phyloP scores from a whole-genome alignment of 2,329 filamentous ascomycete species.

The Colletotrichum phormii region DNA sequence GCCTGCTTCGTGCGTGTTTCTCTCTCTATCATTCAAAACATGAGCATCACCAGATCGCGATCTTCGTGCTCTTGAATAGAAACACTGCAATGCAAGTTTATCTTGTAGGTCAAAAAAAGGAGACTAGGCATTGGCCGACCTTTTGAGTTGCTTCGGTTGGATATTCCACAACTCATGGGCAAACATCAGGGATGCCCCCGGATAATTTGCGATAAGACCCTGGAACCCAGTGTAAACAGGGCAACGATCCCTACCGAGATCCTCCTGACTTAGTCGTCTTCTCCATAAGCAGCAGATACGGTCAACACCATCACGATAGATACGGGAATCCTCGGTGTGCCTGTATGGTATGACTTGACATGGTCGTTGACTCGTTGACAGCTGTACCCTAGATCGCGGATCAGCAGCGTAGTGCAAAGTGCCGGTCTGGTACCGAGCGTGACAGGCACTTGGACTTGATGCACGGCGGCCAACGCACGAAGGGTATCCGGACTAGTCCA shows the following conservation, averaged over 20 bases:
- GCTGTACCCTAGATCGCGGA: neutral
- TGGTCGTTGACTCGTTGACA: constrained; percentile 5
- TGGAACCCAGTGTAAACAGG: too few species aligned
- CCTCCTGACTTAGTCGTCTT: neutral
- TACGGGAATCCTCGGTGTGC: neutral
- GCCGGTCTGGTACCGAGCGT: neutral
- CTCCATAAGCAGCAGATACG: neutral
- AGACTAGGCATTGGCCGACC: neutral
- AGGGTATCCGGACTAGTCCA: neutral
- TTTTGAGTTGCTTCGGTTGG: neutral
- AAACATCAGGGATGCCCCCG: constrained; percentile 2
- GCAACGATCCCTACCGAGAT: neutral
- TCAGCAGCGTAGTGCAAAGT: neutral
- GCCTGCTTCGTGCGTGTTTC: neutral
- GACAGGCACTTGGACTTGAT: neutral
- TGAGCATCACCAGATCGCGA: neutral
- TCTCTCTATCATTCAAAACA: neutral
- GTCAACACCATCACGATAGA: neutral
- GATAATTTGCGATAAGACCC: neutral
- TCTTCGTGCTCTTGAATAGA: neutral
- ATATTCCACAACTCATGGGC: neutral
- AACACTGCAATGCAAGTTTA: neutral
- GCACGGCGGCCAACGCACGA: neutral
- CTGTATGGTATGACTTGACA: neutral
- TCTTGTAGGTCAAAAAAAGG: neutral